Base-by-base conservation (phyloP, 78 protist genomes). In the Creolimax fragrantissima region DNA sequence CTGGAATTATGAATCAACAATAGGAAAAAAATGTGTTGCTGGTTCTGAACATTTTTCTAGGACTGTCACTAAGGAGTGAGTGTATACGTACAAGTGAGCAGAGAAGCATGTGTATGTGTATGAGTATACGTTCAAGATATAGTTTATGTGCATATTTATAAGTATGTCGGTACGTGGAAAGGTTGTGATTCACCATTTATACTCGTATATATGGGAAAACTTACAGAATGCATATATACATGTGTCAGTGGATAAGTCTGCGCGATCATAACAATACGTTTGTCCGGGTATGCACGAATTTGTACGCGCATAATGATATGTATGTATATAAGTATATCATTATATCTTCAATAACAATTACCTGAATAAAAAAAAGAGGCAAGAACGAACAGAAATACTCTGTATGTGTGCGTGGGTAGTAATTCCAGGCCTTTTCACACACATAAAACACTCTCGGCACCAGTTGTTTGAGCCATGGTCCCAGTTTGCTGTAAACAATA, bases 391-490 rank as follows among this genome's bases (percentile, higher is more conserved):
- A 2, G 7, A 39, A 2, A 11, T 83, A 6, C 6, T 24, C 86
- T 5, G 86, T 83, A 41, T 83, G 35, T 41, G 86, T 83, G 2
- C 37, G 37, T 0, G 86, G 86, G 35, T 83, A 83, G 86, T 83
- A 83, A 41, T 83, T 83, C 86, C 86, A 83, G 86, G 86, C 86
- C 86, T 24, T 83, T 41, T 83, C 86, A 5, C 42, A 35, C 86
- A 83, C 86, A 83, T 17, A 83, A 41, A 83, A 83, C 5, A 83
- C 37, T 5, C 35, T 83, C 7, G 86, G 86, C 86, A 83, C 86
- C 5, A 83, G 6, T 32, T 24, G 7, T 5, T 24, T 6, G 44
- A 83, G 86, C 86, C 86, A 83, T 41, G 86, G 86, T 24, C 86
- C 86, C 7, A 83, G 86, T 41, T 83, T 83, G 37, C 86, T 83